These are phyloP conservation scores for Ascodesmis nigricans DNA, from an alignment of 495 filamentous ascomycete genomes.

Conservation along the genomic window DNA sequence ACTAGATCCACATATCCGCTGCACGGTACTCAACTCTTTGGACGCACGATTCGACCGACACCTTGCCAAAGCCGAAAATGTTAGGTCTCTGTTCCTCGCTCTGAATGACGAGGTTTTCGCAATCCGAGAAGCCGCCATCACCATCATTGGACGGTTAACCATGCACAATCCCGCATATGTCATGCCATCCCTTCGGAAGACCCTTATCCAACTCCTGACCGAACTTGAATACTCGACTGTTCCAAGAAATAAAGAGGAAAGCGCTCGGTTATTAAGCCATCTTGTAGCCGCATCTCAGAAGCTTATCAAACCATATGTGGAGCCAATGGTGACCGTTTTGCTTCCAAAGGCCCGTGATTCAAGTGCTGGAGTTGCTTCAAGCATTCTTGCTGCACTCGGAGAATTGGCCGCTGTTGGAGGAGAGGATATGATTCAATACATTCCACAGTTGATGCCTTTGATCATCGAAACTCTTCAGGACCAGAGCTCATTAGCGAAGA, in stretches of 20 bases:
- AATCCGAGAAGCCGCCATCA: slow-evolving; percentile 81
- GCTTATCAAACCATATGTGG: slow-evolving; percentile 83
- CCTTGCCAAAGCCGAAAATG: slow-evolving; percentile 84
- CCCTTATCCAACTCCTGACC: slow-evolving; percentile 84
- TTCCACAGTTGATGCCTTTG: slow-evolving; percentile 76
- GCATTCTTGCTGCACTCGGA: slow-evolving; percentile 78
- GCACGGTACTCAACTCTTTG: slow-evolving; percentile 65
- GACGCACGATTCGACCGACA: slow-evolving; percentile 90
- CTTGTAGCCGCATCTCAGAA: slow-evolving; percentile 77
- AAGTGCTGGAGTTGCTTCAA: slow-evolving; percentile 70
- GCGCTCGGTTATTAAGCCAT: slow-evolving; percentile 74
- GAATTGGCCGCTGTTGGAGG: slow-evolving; percentile 86
- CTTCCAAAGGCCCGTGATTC: slow-evolving; percentile 68
- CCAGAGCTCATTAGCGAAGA: slow-evolving; percentile 64
- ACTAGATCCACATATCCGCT: slow-evolving; percentile 57
- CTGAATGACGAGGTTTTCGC: slow-evolving; percentile 87
- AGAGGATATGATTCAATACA: slow-evolving; percentile 68
- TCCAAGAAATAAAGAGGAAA: slow-evolving; percentile 82
- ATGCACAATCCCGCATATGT: slow-evolving; percentile 89
- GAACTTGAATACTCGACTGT: slow-evolving; percentile 92
- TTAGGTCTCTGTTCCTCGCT: slow-evolving; percentile 80
- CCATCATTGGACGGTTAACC: slow-evolving; percentile 85
- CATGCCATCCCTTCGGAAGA: slow-evolving; percentile 79
- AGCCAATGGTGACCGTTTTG: slow-evolving; percentile 76
- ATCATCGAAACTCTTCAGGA: slow-evolving; percentile 86